phyloP scores from a whole-genome alignment of 129 eudicot species.

The Escallonia rubra region DNA sequence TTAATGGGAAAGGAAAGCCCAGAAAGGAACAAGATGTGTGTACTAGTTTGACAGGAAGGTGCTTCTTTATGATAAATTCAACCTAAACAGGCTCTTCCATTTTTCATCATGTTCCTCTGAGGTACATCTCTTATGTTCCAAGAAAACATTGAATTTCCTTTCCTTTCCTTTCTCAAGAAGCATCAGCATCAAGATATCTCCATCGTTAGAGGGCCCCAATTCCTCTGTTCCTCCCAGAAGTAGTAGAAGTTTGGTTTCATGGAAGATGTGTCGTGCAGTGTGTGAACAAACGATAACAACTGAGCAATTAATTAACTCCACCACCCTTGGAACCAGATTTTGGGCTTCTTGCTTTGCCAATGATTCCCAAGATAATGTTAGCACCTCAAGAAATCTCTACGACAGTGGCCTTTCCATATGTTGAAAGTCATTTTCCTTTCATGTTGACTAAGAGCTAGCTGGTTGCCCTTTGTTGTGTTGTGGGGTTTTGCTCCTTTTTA shows the following conservation, averaged over 20 bases:
- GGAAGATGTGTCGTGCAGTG: neutral
- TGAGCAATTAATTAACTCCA: neutral
- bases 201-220: constrained; percentile 9
- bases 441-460: constrained; percentile 6
- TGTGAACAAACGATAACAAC: too few species aligned
- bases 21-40: neutral
- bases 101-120: constrained; percentile 5
- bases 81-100: neutral
- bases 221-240: constrained; percentile 20
- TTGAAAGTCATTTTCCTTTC: constrained; percentile 4
- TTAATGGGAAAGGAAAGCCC: constrained; percentile 7
- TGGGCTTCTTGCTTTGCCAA: neutral
- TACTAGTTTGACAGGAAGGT: neutral
- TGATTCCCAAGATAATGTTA: neutral
- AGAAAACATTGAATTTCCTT: constrained; percentile 12
- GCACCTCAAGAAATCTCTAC: neutral
- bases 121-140: constrained; percentile 12
- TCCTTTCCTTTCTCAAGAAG: constrained; percentile 13
- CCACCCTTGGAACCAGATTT: neutral
- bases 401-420: constrained; percentile 4
- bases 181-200: constrained; percentile 31
- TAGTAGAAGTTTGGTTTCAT: constrained; percentile 12
- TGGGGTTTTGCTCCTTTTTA: neutral
- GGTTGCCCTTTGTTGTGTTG: constrained; percentile 2
- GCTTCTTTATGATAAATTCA: neutral